Evolutionary conservation across 2,329 filamentous ascomycete genomes (phyloP).

Genomic region (Cercospora brassicicola): DNA sequence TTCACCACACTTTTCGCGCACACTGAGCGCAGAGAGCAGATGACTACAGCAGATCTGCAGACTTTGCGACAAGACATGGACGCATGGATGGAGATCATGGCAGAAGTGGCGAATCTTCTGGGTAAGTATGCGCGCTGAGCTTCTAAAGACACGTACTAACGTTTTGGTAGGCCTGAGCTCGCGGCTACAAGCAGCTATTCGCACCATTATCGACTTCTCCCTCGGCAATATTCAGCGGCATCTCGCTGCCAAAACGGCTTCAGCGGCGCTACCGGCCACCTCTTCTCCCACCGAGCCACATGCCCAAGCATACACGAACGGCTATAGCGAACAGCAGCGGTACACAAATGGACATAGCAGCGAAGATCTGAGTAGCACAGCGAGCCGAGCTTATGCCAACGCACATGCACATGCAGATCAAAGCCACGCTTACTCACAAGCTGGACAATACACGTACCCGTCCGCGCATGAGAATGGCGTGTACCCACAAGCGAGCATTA

Average conservation of each 20-base stretch:
- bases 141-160: not conserved
- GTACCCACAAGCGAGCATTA: conserved; percentile 15
- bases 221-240: conserved; percentile 50
- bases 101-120: conserved; percentile 64
- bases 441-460: conserved; percentile 18
- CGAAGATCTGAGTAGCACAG: conserved; percentile 11
- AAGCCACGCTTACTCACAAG: conserved; percentile 20
- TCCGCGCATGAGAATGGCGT: conserved; percentile 19
- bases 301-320: conserved; percentile 18
- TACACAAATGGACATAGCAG: conserved; percentile 20
- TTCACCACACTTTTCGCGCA: conserved; percentile 70
- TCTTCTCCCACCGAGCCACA: conserved; percentile 15
- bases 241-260: conserved; percentile 44
- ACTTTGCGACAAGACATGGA: conserved; percentile 67
- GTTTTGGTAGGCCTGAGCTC: conserved; percentile 43
- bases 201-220: conserved; percentile 51
- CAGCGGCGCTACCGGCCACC: conserved; percentile 46
- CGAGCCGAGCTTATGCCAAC: conserved; percentile 26
- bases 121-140: conserved; percentile 53
- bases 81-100: conserved; percentile 66
- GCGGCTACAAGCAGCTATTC: conserved; percentile 51
- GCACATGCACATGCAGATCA: conserved; percentile 25
- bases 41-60: conserved; percentile 59
- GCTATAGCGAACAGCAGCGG: conserved; percentile 11
- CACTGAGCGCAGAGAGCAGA: conserved; percentile 64